Conservation (phyloP, 805 yeast genomes). For the Hemisphaericaspora nanyangensis region DNA sequence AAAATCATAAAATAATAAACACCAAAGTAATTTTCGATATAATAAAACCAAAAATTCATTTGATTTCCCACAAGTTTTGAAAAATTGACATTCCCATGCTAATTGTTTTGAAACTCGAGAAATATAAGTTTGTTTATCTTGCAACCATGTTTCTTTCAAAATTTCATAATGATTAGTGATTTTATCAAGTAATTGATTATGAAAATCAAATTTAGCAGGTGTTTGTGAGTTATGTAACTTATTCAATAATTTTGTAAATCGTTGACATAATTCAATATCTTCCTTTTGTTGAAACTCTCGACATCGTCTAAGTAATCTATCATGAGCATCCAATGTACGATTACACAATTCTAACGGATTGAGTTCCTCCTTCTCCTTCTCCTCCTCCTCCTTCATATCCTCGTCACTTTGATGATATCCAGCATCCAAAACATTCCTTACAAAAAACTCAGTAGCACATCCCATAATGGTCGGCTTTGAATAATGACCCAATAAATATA, state of each 20-base stretch:
- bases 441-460: conserved; percentile 20
- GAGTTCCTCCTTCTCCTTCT: conserved; percentile 1
- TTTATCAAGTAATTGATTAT: conserved; percentile 10
- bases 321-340: conserved; percentile 10
- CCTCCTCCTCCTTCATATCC: background rate
- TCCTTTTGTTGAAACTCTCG: conserved; percentile 7
- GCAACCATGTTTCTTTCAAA: conserved; percentile 16
- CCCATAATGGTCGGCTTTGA: conserved; percentile 21
- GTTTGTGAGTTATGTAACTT: conserved; percentile 16
- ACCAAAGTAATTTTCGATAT: conserved; percentile 25
- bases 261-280: background rate
- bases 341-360: no score
- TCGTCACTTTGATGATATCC: no score
- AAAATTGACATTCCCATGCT: conserved; percentile 16
- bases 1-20: conserved; percentile 24
- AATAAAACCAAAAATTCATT: conserved; percentile 16
- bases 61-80: conserved; percentile 17
- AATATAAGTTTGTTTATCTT: conserved; percentile 13
- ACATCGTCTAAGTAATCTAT: conserved; percentile 6
- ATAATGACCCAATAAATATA: conserved; percentile 31
- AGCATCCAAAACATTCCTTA: background rate
- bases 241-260: conserved; percentile 15
- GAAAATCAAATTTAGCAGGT: conserved; percentile 10
- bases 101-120: conserved; percentile 10
- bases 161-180: conserved; percentile 13